phyloP scores from a whole-genome alignment of 2,329 filamentous ascomycete genomes.

The Penicillium thymicola region DNA sequence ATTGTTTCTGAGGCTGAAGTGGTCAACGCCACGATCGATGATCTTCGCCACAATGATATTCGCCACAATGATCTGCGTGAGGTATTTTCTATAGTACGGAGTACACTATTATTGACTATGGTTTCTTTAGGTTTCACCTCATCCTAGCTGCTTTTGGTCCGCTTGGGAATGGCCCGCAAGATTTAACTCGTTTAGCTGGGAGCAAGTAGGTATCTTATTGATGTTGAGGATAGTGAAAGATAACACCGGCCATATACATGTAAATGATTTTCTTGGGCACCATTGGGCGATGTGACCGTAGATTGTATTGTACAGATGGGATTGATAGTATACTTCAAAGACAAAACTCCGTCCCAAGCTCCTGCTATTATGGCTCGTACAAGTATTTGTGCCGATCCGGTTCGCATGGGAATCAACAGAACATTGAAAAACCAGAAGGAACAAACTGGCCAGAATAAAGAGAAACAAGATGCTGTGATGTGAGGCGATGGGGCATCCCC shows the following conservation, averaged over 20 bases:
- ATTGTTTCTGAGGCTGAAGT: not conserved
- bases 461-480: constrained; percentile 11
- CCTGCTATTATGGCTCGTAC: constrained; percentile 24
- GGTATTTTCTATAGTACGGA: not conserved
- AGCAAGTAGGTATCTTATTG: not conserved
- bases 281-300: constrained; percentile 10
- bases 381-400: constrained; percentile 11
- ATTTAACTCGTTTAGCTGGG: not conserved
- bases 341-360: constrained; percentile 25
- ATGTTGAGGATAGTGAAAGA: not conserved
- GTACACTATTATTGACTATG: not conserved
- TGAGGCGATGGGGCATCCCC: not conserved
- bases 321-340: constrained; percentile 15
- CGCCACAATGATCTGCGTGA: not conserved
- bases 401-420: constrained; percentile 3
- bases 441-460: constrained; percentile 12
- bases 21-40: not conserved
- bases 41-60: not conserved
- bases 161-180: not conserved
- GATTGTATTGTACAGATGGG: constrained; percentile 22
- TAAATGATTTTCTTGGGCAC: not conserved
- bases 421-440: constrained; percentile 6
- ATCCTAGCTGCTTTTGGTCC: not conserved
- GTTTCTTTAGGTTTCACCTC: not conserved
- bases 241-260: not conserved